phyloP scores from a whole-genome alignment of 1,284 basidiomycete genomes.

The Microbotryomycetes sp. region DNA sequence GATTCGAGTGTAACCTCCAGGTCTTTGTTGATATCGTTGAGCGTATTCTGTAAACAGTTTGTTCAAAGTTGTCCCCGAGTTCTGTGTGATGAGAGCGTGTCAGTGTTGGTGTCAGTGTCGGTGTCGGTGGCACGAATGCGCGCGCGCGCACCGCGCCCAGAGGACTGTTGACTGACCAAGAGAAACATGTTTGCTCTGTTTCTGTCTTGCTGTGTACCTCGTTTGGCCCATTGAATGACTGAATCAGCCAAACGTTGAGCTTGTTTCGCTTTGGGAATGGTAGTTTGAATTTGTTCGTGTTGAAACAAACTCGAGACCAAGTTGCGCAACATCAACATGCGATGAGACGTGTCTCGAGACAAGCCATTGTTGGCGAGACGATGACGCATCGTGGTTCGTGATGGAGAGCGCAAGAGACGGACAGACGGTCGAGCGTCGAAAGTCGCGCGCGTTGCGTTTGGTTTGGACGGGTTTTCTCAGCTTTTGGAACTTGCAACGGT shows the following conservation, averaged over 20 bases:
- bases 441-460: background rate
- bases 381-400: constrained; percentile 19
- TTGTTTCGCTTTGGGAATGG: constrained; percentile 90
- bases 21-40: constrained; percentile 69
- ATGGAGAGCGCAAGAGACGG: background rate
- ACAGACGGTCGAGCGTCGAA: background rate
- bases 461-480: background rate
- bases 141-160: background rate
- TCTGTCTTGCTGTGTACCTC: constrained; percentile 45
- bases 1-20: constrained; percentile 93
- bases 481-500: background rate
- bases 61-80: constrained; percentile 48
- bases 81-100: constrained; percentile 16
- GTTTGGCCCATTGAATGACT: constrained; percentile 85
- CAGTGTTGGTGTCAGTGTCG: background rate
- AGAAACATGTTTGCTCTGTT: constrained; percentile 51
- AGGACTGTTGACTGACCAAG: constrained; percentile 45
- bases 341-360: constrained; percentile 32
- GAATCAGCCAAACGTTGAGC: constrained; percentile 88
- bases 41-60: constrained; percentile 79
- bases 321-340: constrained; percentile 53
- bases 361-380: constrained; percentile 21
- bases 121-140: background rate
- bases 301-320: constrained; percentile 89
- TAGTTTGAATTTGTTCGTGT: constrained; percentile 95